Conservation (phyloP, 441 rosid genomes). For the Mallotus japonicus region DNA sequence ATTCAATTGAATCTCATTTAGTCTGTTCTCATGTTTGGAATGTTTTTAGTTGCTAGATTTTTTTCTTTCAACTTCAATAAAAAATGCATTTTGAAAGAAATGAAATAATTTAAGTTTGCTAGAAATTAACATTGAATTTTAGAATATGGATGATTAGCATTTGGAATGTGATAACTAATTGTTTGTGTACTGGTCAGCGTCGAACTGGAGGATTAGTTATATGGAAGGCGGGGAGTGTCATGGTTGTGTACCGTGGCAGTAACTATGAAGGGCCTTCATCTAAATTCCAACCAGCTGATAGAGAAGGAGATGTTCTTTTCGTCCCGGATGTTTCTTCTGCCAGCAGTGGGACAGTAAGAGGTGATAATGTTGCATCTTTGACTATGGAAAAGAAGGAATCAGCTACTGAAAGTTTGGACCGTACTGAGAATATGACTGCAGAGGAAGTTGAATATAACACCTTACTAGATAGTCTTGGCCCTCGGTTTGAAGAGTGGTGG, state of each 20-base stretch:
- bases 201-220: conserved; percentile 57
- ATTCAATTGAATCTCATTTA: too few species aligned
- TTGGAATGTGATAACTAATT: conserved; percentile 31
- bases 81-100: neutral
- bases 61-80: neutral
- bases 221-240: conserved; percentile 97
- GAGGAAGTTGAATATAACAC: conserved; percentile 78
- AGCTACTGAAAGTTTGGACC: conserved; percentile 31
- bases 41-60: too few species aligned
- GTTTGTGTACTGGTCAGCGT: conserved; percentile 61
- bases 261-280: conserved; percentile 70
- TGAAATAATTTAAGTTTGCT: too few species aligned
- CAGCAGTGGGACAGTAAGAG: conserved; percentile 29
- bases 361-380: conserved; percentile 30
- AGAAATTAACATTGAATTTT: too few species aligned
- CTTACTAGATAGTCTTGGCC: conserved; percentile 83
- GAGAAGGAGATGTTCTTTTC: conserved; percentile 53
- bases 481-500: conserved; percentile 97
- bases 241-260: conserved; percentile 84
- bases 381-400: conserved; percentile 40
- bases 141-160: neutral
- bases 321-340: conserved; percentile 70
- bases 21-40: too few species aligned
- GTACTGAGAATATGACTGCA: conserved; percentile 50
- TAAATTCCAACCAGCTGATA: conserved; percentile 34